These are phyloP conservation scores for Pichia sp. DNA, from an alignment of 1,139 yeast genomes.

Conservation along the genomic window DNA sequence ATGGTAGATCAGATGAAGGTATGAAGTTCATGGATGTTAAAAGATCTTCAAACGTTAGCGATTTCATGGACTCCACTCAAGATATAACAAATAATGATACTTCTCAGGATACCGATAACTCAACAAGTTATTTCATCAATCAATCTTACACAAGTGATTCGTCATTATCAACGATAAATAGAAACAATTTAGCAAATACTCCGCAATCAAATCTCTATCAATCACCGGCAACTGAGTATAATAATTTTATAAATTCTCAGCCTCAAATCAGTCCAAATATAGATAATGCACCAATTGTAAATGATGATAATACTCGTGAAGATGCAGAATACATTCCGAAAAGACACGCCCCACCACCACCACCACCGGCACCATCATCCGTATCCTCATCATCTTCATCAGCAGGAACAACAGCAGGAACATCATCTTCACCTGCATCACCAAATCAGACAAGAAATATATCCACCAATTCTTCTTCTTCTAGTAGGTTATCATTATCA, in stretches of 20 bases:
- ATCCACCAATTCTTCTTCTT: conserved; percentile 1
- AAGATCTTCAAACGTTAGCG: conserved; percentile 19
- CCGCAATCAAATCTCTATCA: background rate
- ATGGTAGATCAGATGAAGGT: conserved; percentile 38
- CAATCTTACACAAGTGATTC: conserved; percentile 6
- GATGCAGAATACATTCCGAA: conserved; percentile 27
- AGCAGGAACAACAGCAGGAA: no score
- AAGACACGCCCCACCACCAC: conserved; percentile 31
- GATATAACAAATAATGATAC: conserved; percentile 9
- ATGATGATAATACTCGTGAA: background rate
- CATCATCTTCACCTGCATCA: background rate
- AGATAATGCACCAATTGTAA: conserved; percentile 2
- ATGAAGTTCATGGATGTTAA: conserved; percentile 68
- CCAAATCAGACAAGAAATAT: background rate
- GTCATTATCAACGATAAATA: conserved; percentile 6
- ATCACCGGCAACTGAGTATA: conserved; percentile 6
- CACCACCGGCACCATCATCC: conserved; percentile 1
- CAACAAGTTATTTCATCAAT: background rate
- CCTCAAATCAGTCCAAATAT: conserved; percentile 9
- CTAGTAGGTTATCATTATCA: conserved; percentile 5
- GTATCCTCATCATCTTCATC: background rate
- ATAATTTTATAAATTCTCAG: conserved; percentile 3
- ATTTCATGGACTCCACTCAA: conserved; percentile 15
- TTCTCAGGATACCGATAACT: conserved; percentile 5
- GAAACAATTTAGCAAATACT: background rate